A percentile compares a stretch with the other conserved stretches of the same genome.
Evolutionary conservation across 2,329 filamentous ascomycete species (phyloP).

Genomic region (Xenoacremonium recifei): DNA sequence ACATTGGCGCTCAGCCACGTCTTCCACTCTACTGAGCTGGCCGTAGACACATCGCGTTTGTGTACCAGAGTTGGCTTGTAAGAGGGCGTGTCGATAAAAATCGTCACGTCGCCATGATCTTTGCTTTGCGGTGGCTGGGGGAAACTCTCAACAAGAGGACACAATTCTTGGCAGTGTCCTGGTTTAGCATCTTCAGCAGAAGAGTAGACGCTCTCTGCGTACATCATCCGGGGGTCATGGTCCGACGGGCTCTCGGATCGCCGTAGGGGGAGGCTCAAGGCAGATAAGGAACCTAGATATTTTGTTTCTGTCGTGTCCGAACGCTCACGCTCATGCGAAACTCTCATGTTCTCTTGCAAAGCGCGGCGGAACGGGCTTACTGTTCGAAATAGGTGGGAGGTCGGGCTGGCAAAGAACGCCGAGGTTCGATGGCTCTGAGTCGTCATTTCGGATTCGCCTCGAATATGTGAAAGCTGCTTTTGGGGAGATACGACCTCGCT

Average conservation of each 20-base stretch:
- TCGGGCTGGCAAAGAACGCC: constrained; percentile 51
- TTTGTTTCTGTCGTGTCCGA: constrained; percentile 29
- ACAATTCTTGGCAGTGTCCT: not conserved
- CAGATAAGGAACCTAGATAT: constrained; percentile 41
- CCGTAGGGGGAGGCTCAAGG: constrained; percentile 37
- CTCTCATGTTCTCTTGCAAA: constrained; percentile 45
- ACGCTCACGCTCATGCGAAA: constrained; percentile 27
- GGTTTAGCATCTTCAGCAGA: constrained; percentile 20
- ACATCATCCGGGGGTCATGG: constrained; percentile 34
- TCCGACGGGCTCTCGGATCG: constrained; percentile 41
- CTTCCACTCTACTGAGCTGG: constrained; percentile 55
- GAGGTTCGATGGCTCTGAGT: constrained; percentile 42
- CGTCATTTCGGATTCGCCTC: constrained; percentile 14
- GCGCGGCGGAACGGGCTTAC: constrained; percentile 56
- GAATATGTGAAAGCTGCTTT: not conserved
- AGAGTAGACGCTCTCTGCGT: constrained; percentile 53
- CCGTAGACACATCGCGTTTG: constrained; percentile 38
- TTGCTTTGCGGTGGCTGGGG: not conserved
- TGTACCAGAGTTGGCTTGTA: constrained; percentile 24
- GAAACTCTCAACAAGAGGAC: not conserved
- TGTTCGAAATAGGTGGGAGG: constrained; percentile 51
- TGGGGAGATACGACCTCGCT: not conserved
- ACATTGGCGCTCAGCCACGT: constrained; percentile 52
- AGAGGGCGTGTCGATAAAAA: constrained; percentile 2
- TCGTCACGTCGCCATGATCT: constrained; percentile 9